Conservation (phyloP, 1,139 yeast species). For the Blastobotrys buckinghamii region DNA sequence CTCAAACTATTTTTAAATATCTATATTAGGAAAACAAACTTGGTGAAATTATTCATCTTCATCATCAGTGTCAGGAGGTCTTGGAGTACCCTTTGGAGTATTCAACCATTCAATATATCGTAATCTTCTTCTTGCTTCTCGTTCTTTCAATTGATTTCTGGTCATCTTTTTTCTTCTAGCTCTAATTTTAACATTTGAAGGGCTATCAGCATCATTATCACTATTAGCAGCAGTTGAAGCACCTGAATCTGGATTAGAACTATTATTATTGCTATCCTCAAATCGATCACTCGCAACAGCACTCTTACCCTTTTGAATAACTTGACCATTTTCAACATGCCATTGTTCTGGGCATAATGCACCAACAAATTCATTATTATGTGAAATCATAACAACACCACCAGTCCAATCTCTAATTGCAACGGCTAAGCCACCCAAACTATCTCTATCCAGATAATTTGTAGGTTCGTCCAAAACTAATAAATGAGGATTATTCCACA, state of each 20-base stretch:
- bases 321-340: slow-evolving; percentile 90
- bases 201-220: slow-evolving; percentile 54
- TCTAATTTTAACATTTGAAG: slow-evolving; percentile 91
- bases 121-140: slow-evolving; percentile 90
- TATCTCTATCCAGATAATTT: slow-evolving; percentile 95
- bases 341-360: slow-evolving; percentile 98
- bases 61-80: slow-evolving; percentile 88
- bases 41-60: slow-evolving; percentile 43
- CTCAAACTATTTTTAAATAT: background rate
- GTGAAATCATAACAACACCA: slow-evolving; percentile 98
- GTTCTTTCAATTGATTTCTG: slow-evolving; percentile 87
- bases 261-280: slow-evolving; percentile 66
- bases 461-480: slow-evolving; percentile 98
- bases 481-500: slow-evolving; percentile 99
- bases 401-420: slow-evolving; percentile 98
- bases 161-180: slow-evolving; percentile 85
- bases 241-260: slow-evolving; percentile 23
- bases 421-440: slow-evolving; percentile 92
- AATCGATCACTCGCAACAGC: slow-evolving; percentile 73
- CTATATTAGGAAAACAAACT: background rate
- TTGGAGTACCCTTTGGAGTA: slow-evolving; percentile 96
- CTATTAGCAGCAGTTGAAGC: slow-evolving; percentile 27
- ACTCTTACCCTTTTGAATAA: slow-evolving; percentile 75
- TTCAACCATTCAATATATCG: slow-evolving; percentile 93
- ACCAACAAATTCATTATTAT: slow-evolving; percentile 93